Percentiles rank a stretch among this genome's conserved stretches.
Conservation (phyloP, 345 rosid genomes). For the Rhodamnia rubescens region DNA sequence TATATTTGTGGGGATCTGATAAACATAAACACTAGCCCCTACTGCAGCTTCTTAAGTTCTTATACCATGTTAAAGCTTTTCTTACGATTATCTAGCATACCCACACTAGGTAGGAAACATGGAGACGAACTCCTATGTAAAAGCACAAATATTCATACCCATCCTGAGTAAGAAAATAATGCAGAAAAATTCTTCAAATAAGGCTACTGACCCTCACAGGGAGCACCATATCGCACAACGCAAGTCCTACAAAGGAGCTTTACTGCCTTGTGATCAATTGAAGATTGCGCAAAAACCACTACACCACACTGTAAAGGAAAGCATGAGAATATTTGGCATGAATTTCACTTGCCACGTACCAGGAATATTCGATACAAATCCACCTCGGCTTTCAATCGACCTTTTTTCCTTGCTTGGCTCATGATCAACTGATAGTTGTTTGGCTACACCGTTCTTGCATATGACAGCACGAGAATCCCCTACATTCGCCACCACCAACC, state of each 20-base stretch:
- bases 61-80: neutral
- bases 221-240: neutral
- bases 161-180: neutral
- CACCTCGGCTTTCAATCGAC: conserved; percentile 62
- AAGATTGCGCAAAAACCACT: neutral
- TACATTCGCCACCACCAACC: conserved; percentile 70
- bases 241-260: neutral
- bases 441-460: conserved; percentile 46
- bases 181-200: neutral
- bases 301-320: neutral
- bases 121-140: neutral
- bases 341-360: conserved; percentile 19
- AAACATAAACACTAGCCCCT: neutral
- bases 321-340: neutral
- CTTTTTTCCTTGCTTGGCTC: conserved; percentile 72
- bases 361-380: conserved; percentile 78
- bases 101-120: neutral
- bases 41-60: neutral
- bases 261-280: neutral
- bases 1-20: neutral
- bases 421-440: conserved; percentile 72
- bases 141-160: neutral
- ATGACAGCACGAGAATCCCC: conserved; percentile 92
- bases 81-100: neutral
- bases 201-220: neutral